Evolutionary conservation across 352 stramenopile species (phyloP).

Genomic region (Blastocystis sp.): DNA sequence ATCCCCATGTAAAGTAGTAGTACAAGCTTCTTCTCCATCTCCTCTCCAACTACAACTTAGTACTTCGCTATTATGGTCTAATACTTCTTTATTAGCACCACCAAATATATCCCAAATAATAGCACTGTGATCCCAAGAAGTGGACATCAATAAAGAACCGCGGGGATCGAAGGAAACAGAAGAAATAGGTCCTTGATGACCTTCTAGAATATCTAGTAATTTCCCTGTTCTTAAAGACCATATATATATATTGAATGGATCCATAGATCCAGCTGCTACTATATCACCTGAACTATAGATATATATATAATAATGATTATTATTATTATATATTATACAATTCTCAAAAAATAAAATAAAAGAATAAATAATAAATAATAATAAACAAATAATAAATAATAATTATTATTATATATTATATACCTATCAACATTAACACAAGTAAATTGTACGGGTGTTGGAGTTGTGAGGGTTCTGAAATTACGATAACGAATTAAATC

Average conservation of each 20-base stretch:
- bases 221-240: slow-evolving; percentile 85
- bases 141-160: slow-evolving; percentile 61
- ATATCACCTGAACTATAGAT: slow-evolving; percentile 39
- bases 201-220: slow-evolving; percentile 85
- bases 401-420: too few species aligned
- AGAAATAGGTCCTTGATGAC: slow-evolving; percentile 83
- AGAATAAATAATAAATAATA: too few species aligned
- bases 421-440: slow-evolving; percentile 79
- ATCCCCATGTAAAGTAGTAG: slow-evolving; percentile 76
- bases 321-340: too few species aligned
- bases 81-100: slow-evolving; percentile 60
- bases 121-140: slow-evolving; percentile 91
- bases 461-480: slow-evolving; percentile 87
- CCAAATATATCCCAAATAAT: slow-evolving; percentile 86
- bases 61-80: slow-evolving; percentile 81
- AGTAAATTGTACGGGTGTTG: slow-evolving; percentile 84
- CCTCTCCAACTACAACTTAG: slow-evolving; percentile 79
- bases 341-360: slow-evolving; percentile 2
- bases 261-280: slow-evolving; percentile 66
- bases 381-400: too few species aligned
- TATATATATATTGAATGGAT: slow-evolving; percentile 89
- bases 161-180: slow-evolving; percentile 61
- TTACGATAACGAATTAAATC: slow-evolving; percentile 94
- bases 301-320: background rate
- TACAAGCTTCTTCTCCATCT: slow-evolving; percentile 82